These are phyloP conservation scores for Xylaria sp. DNA, from an alignment of 2,329 filamentous ascomycete species.

Conservation along the genomic window DNA sequence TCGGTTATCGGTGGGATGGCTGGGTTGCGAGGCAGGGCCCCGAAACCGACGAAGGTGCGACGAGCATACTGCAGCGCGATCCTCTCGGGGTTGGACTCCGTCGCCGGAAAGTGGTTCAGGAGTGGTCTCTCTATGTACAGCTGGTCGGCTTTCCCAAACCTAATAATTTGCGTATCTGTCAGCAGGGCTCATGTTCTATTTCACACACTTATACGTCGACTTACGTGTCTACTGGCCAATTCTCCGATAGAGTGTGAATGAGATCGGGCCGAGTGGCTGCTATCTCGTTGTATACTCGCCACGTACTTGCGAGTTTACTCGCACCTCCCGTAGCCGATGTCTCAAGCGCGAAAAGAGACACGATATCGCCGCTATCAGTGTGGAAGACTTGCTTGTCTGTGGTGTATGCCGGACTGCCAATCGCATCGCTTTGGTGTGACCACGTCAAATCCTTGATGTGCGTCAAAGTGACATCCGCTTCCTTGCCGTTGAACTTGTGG, in stretches of 20 bases:
- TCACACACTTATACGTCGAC: conserved; percentile 29
- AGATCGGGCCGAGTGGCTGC: conserved; percentile 68
- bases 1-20: conserved; percentile 67
- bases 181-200: not conserved
- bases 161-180: not conserved
- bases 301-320: conserved; percentile 68
- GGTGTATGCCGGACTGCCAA: conserved; percentile 60
- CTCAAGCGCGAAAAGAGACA: conserved; percentile 66
- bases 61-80: conserved; percentile 71
- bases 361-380: conserved; percentile 69
- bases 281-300: conserved; percentile 71
- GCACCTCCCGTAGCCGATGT: conserved; percentile 66
- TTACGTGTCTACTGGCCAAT: conserved; percentile 62
- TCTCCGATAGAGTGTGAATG: conserved; percentile 65
- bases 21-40: conserved; percentile 62
- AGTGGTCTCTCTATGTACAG: conserved; percentile 63
- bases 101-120: conserved; percentile 65
- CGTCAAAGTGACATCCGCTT: conserved; percentile 63
- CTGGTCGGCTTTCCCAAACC: conserved; percentile 55
- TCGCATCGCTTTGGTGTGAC: conserved; percentile 51
- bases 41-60: conserved; percentile 68
- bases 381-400: conserved; percentile 54
- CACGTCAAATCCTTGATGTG: conserved; percentile 71
- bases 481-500: conserved; percentile 55
- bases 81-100: conserved; percentile 59